phyloP scores from a whole-genome alignment of 495 filamentous ascomycete genomes.

The Cercophora sp. region DNA sequence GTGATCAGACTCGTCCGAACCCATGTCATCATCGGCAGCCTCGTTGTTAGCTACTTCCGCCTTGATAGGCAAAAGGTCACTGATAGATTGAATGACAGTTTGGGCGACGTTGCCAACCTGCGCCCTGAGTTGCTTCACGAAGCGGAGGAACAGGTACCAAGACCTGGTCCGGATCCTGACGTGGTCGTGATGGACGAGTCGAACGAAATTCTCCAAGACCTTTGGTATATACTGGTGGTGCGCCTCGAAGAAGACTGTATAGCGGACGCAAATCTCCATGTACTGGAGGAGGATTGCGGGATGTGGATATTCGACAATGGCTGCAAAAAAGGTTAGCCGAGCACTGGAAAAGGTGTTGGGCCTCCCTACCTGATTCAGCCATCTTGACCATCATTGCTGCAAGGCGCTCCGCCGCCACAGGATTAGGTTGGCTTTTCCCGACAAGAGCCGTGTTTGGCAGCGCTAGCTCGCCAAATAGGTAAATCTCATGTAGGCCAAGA shows the following conservation, averaged over 20 bases:
- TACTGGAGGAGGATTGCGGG: constrained; percentile 91
- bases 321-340: too few species aligned
- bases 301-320: constrained; percentile 78
- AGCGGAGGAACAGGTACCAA: constrained; percentile 93
- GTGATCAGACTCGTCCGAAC: constrained; percentile 83
- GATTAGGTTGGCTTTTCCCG: constrained; percentile 71
- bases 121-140: constrained; percentile 80
- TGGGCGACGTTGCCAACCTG: constrained; percentile 85
- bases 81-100: constrained; percentile 82
- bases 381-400: constrained; percentile 90
- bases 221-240: constrained; percentile 73
- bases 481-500: constrained; percentile 94
- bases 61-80: constrained; percentile 82
- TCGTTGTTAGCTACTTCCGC: constrained; percentile 77
- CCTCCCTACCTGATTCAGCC: constrained; percentile 81
- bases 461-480: constrained; percentile 88
- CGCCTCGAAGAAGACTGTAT: constrained; percentile 85
- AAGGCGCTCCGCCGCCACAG: constrained; percentile 68
- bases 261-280: constrained; percentile 96
- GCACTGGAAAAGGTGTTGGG: too few species aligned
- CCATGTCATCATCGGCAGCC: constrained; percentile 82
- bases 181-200: constrained; percentile 80
- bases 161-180: constrained; percentile 80
- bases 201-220: constrained; percentile 89
- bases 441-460: constrained; percentile 80